Evolutionary conservation across 2,329 filamentous ascomycete species (phyloP).

Genomic region (Zelopaecilomyces penicillatus): DNA sequence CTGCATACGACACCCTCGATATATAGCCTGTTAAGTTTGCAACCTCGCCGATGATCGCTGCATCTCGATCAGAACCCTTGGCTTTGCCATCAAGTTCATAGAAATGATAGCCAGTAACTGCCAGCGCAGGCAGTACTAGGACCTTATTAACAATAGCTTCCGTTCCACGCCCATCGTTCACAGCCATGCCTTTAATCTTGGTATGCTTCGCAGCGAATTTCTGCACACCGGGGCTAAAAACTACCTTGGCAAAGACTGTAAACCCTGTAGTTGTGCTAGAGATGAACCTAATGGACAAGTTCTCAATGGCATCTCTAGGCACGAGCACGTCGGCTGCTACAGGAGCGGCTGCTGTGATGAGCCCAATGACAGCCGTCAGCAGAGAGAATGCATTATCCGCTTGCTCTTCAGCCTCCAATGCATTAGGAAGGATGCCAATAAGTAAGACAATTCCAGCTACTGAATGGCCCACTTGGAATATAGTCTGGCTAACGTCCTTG

Average conservation of each 20-base stretch:
- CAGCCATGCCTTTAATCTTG: not conserved
- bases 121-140: not conserved
- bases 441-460: too few species aligned
- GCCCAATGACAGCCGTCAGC: not conserved
- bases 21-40: not conserved
- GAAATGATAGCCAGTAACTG: not conserved
- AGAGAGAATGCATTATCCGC: too few species aligned
- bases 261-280: not conserved
- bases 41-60: constrained; percentile 1
- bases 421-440: too few species aligned
- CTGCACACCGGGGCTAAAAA: not conserved
- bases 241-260: not conserved
- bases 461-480: too few species aligned
- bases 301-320: not conserved
- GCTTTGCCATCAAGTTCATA: not conserved
- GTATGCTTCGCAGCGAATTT: too few species aligned
- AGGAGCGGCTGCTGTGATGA: not conserved
- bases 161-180: not conserved
- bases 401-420: too few species aligned
- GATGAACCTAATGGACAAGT: not conserved
- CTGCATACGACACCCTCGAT: not conserved
- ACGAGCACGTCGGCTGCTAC: not conserved
- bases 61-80: not conserved
- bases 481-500: too few species aligned
- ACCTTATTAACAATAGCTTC: not conserved